These are phyloP conservation scores for Fennellomyces sp. DNA, from an alignment of 371 early-diverging fungal genomes.

Conservation along the genomic window DNA sequence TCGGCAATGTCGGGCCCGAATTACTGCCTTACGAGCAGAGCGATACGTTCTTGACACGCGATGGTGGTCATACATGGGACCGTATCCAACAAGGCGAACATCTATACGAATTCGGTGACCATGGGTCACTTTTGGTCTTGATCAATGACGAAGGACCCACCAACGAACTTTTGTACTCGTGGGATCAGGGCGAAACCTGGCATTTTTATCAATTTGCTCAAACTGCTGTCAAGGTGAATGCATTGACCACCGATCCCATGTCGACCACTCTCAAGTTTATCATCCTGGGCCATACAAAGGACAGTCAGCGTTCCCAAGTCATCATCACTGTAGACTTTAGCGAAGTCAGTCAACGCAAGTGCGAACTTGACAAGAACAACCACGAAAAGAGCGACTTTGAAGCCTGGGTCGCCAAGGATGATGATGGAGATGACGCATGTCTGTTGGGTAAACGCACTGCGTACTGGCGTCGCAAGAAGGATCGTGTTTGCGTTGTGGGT, in stretches of 20 bases:
- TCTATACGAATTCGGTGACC: conserved; percentile 83
- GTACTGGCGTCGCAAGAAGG: conserved; percentile 82
- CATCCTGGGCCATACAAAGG: conserved; percentile 48
- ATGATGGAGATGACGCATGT: conserved; percentile 50
- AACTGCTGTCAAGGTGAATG: conserved; percentile 44
- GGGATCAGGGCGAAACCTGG: conserved; percentile 76
- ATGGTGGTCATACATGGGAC: conserved; percentile 81
- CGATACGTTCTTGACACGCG: conserved; percentile 80
- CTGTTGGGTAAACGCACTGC: conserved; percentile 49
- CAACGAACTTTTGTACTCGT: conserved; percentile 65
- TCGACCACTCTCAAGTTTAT: conserved; percentile 62
- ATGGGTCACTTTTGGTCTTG: conserved; percentile 74
- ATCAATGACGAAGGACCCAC: conserved; percentile 76
- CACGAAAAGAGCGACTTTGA: conserved; percentile 75
- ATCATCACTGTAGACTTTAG: conserved; percentile 52
- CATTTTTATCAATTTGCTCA: conserved; percentile 47
- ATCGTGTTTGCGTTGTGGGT: conserved; percentile 72
- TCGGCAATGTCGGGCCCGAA: conserved; percentile 83
- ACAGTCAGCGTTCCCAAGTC: conserved; percentile 25
- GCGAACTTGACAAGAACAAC: conserved; percentile 57
- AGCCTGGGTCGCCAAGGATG: conserved; percentile 72
- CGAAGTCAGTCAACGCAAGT: conserved; percentile 34
- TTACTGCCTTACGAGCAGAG: conserved; percentile 64
- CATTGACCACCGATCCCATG: conserved; percentile 64
- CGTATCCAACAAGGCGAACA: conserved; percentile 60